Conservation (phyloP, 78 protist genomes). For the Parvularia atlantis region DNA sequence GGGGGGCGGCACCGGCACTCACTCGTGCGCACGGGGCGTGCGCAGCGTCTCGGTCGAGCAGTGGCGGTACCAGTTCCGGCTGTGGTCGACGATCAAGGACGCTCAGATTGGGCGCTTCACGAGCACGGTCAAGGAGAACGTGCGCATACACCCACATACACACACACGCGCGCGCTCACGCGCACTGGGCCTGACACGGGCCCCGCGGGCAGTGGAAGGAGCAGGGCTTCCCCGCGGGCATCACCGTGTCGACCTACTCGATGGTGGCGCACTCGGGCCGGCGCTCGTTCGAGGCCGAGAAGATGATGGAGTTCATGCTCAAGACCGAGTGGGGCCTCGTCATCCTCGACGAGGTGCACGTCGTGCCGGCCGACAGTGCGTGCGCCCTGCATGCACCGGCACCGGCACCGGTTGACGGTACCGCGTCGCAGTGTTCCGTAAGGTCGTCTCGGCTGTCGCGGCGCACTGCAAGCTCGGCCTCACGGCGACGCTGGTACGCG, state of each 20-base stretch:
- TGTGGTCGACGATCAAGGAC: slow-evolving; percentile 66
- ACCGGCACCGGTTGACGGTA: too few relatives aligned
- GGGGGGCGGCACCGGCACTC: neutral
- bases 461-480: slow-evolving; percentile 96
- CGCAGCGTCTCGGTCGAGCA: slow-evolving; percentile 86
- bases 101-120: slow-evolving; percentile 57
- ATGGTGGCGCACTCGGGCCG: slow-evolving; percentile 76
- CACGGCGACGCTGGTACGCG: slow-evolving; percentile 93
- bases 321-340: slow-evolving; percentile 92
- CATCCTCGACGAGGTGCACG: slow-evolving; percentile 93
- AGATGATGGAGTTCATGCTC: slow-evolving; percentile 49
- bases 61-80: slow-evolving; percentile 80
- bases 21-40: too few relatives aligned
- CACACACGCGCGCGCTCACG: neutral
- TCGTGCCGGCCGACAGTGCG: slow-evolving; percentile 60
- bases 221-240: slow-evolving; percentile 6
- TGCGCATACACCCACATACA: neutral
- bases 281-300: slow-evolving; percentile 54
- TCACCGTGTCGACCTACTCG: slow-evolving; percentile 87
- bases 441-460: slow-evolving; percentile 44
- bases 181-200: too few relatives aligned
- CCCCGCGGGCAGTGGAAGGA: neutral
- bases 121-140: slow-evolving; percentile 43
- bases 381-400: too few relatives aligned
- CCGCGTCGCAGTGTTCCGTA: slow-evolving; percentile 24